Conservation (phyloP, 495 filamentous ascomycete species). For the Aspergillus biplanus region DNA sequence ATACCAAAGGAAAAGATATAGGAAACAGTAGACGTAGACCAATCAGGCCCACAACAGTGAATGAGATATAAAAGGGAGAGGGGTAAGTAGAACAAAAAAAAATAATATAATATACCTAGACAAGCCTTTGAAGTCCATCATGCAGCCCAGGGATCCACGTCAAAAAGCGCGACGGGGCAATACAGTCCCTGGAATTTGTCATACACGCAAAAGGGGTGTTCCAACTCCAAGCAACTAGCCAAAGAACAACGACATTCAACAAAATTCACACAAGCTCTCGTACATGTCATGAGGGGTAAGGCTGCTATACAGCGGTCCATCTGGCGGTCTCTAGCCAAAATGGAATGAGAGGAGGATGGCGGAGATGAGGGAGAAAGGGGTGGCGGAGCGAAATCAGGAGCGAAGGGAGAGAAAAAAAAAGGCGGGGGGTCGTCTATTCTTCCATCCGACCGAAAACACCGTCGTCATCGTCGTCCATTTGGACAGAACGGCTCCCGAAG, state of each 20-base stretch:
- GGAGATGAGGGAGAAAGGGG: background rate
- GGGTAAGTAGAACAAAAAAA: constrained; percentile 14
- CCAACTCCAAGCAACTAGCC: constrained; percentile 37
- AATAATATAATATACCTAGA: constrained; percentile 17
- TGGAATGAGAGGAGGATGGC: background rate
- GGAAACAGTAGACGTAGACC: background rate
- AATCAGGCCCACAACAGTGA: background rate
- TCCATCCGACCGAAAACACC: constrained; percentile 97
- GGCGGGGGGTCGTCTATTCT: constrained; percentile 58
- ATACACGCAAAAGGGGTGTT: constrained; percentile 33
- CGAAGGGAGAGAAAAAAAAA: background rate
- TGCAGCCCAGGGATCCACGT: constrained; percentile 20
- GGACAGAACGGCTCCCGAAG: constrained; percentile 64
- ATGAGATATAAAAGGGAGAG: constrained; percentile 13
- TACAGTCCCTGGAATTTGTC: constrained; percentile 30
- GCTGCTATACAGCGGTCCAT: constrained; percentile 23
- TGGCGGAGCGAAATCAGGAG: background rate
- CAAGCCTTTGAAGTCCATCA: constrained; percentile 23
- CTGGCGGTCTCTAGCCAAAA: constrained; percentile 7
- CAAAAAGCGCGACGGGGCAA: constrained; percentile 20
- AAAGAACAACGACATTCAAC: constrained; percentile 33
- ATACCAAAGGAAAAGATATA: background rate
- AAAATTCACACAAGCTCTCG: constrained; percentile 48
- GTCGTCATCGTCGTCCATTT: constrained; percentile 89
- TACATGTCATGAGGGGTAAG: constrained; percentile 43